These are phyloP conservation scores for Peltaster fructicola DNA, from an alignment of 2,329 filamentous ascomycete genomes.

Conservation along the genomic window DNA sequence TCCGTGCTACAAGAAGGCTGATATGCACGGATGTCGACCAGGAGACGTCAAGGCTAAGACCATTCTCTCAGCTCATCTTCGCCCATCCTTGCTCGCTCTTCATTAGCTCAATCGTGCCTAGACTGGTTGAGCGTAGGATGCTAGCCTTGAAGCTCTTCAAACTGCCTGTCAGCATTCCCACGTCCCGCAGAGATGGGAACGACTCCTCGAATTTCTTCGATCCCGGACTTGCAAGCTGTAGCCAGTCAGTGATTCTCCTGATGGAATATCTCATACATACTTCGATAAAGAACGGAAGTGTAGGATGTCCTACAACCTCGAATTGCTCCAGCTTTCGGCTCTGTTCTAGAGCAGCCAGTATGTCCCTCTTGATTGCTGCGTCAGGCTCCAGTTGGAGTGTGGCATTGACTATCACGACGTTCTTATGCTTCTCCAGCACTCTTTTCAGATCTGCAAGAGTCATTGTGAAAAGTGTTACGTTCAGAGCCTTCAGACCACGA, in stretches of 20 bases:
- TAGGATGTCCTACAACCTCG: conserved; percentile 23
- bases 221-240: conserved; percentile 14
- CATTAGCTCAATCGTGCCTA: conserved; percentile 19
- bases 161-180: conserved; percentile 17
- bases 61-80: no score
- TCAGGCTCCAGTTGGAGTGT: conserved; percentile 21
- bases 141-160: conserved; percentile 22
- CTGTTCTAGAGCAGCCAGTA: conserved; percentile 16
- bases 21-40: no score
- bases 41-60: no score
- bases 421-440: conserved; percentile 20
- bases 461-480: conserved; percentile 26
- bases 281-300: conserved; percentile 21
- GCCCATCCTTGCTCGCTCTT: no score
- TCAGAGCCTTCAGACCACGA: conserved; percentile 19
- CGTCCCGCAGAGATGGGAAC: conserved; percentile 19
- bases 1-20: no score
- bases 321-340: conserved; percentile 21
- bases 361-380: conserved; percentile 18
- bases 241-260: no score
- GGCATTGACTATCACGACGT: conserved; percentile 22
- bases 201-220: conserved; percentile 14
- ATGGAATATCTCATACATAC: conserved; percentile 10
- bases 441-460: conserved; percentile 17
- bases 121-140: conserved; percentile 18